phyloP scores from a whole-genome alignment of 2,329 filamentous ascomycete species.

The Xylaria sp. region DNA sequence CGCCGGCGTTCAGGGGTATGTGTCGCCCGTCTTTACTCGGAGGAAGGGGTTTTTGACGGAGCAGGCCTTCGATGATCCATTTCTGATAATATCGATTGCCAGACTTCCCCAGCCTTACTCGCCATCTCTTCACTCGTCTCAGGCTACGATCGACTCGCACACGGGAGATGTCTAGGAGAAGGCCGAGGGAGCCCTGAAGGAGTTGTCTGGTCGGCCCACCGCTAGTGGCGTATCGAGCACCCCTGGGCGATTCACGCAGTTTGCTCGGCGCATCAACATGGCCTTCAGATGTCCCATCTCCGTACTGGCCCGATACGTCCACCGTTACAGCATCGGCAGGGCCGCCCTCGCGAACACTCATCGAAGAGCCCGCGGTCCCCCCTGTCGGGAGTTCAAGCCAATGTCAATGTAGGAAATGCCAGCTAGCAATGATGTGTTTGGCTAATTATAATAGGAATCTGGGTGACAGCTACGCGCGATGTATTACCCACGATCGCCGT shows the following conservation, averaged over 20 bases:
- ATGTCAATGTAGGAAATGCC: not conserved
- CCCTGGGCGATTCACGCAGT: not conserved
- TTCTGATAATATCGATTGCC: constrained; percentile 51
- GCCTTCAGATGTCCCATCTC: constrained; percentile 9
- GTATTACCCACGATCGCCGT: constrained; percentile 2
- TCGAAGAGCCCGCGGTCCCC: constrained; percentile 18
- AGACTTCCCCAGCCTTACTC: constrained; percentile 3
- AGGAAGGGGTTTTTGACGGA: constrained; percentile 73
- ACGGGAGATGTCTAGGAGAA: constrained; percentile 14
- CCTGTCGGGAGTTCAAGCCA: not conserved
- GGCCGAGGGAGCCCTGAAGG: not conserved
- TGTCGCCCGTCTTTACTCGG: constrained; percentile 76
- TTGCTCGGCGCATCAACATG: constrained; percentile 2
- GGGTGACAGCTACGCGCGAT: not conserved
- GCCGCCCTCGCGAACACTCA: constrained; percentile 17
- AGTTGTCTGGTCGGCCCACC: not conserved
- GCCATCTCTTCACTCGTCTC: constrained; percentile 27
- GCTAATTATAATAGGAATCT: not conserved
- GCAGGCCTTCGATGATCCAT: constrained; percentile 60
- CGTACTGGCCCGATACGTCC: constrained; percentile 8
- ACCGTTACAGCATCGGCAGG: constrained; percentile 13
- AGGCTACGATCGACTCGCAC: constrained; percentile 18
- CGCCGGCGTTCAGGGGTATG: constrained; percentile 56
- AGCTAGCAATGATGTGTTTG: not conserved
- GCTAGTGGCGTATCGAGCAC: too few species aligned